These are phyloP conservation scores for Ilyonectria sp. DNA, from an alignment of 2,329 filamentous ascomycete species.

Conservation along the genomic window DNA sequence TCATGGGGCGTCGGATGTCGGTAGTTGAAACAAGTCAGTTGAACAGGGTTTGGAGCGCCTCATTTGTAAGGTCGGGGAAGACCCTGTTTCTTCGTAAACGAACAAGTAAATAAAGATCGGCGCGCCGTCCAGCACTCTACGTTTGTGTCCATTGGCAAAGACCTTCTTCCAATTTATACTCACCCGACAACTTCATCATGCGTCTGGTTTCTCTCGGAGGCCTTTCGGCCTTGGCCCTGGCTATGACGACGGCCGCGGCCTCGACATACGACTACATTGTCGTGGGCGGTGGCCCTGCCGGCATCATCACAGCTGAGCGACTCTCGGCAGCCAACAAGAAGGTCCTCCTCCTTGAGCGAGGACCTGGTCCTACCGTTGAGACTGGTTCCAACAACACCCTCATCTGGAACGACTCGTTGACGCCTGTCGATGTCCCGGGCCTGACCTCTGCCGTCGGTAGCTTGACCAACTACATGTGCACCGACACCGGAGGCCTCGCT, in stretches of 20 bases:
- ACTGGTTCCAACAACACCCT: slow-evolving; percentile 75
- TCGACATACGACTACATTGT: slow-evolving; percentile 46
- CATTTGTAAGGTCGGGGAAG: neutral
- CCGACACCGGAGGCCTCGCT: slow-evolving; percentile 57
- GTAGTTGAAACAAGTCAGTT: slow-evolving; percentile 9
- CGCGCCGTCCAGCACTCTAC: neutral
- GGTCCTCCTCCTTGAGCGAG: slow-evolving; percentile 74
- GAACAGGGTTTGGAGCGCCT: slow-evolving; percentile 5
- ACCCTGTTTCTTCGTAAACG: neutral
- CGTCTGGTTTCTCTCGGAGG: slow-evolving; percentile 12
- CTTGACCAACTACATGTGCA: slow-evolving; percentile 60
- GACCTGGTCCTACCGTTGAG: slow-evolving; percentile 71
- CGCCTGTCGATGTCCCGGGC: slow-evolving; percentile 79
- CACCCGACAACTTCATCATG: slow-evolving; percentile 9
- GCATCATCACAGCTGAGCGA: slow-evolving; percentile 50
- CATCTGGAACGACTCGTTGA: slow-evolving; percentile 73
- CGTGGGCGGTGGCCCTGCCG: slow-evolving; percentile 43
- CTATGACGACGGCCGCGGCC: slow-evolving; percentile 1
- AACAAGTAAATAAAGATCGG: neutral
- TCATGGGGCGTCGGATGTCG: neutral
- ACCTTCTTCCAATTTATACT: neutral
- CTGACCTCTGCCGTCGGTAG: slow-evolving; percentile 71
- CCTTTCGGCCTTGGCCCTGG: slow-evolving; percentile 22
- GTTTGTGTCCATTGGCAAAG: neutral
- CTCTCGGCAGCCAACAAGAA: slow-evolving; percentile 75